Conservation (phyloP, 1,284 basidiomycete genomes). For the Ceratobasidium sp. region DNA sequence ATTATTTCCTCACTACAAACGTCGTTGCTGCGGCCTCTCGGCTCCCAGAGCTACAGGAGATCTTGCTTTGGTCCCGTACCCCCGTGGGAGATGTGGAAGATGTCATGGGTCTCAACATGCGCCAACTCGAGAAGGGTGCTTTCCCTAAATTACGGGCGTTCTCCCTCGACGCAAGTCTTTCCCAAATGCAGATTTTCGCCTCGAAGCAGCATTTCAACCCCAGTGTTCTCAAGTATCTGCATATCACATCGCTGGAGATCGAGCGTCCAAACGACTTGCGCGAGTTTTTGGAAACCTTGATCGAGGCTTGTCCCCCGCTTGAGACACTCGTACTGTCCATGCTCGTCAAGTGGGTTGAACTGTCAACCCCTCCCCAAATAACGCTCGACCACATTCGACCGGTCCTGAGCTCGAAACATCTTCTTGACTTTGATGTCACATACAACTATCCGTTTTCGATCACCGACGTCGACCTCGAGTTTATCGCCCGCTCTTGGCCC, state of each 20-base stretch:
- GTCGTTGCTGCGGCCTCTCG: slow-evolving; percentile 18
- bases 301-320: slow-evolving; percentile 32
- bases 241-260: slow-evolving; percentile 39
- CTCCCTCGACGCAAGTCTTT: slow-evolving; percentile 34
- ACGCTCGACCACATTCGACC: slow-evolving; percentile 37
- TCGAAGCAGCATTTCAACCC: slow-evolving; percentile 36
- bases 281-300: slow-evolving; percentile 36
- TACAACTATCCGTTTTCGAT: slow-evolving; percentile 39
- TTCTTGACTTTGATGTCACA: slow-evolving; percentile 40
- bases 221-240: slow-evolving; percentile 31
- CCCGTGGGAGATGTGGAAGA: slow-evolving; percentile 39
- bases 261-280: slow-evolving; percentile 36
- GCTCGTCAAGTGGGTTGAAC: slow-evolving; percentile 42
- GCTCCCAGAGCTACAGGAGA: slow-evolving; percentile 28
- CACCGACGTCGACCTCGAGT: slow-evolving; percentile 32
- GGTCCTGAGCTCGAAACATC: slow-evolving; percentile 19
- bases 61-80: slow-evolving; percentile 30
- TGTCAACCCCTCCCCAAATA: slow-evolving; percentile 37
- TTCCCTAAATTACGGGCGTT: slow-evolving; percentile 36
- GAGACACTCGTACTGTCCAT: slow-evolving; percentile 37
- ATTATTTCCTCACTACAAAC: slow-evolving; percentile 38
- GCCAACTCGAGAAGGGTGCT: slow-evolving; percentile 25
- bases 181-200: slow-evolving; percentile 31
- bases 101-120: slow-evolving; percentile 39
- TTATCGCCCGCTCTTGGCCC: slow-evolving; percentile 37